These are phyloP conservation scores for Hygrocybe coccinea DNA, from an alignment of 768 basidiomycete genomes.

Conservation along the genomic window DNA sequence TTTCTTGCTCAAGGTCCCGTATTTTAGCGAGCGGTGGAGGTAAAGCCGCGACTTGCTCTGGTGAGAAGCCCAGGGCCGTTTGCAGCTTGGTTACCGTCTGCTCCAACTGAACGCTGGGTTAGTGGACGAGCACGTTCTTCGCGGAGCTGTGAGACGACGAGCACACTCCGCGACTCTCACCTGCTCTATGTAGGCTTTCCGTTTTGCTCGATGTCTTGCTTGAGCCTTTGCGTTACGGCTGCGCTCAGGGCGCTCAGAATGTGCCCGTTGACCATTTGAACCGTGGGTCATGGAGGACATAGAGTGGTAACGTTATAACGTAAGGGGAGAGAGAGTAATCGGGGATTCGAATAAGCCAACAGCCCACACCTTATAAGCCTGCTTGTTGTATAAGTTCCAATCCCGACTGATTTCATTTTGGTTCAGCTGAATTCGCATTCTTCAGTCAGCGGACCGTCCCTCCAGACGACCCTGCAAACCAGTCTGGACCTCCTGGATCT, in stretches of 20 bases:
- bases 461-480: constrained; percentile 37
- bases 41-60: constrained; percentile 69
- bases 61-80: constrained; percentile 62
- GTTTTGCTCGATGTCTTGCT: constrained; percentile 84
- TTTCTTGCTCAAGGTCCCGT: constrained; percentile 80
- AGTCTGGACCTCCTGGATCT: constrained; percentile 21
- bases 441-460: constrained; percentile 39
- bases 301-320: constrained; percentile 39
- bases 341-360: constrained; percentile 7
- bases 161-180: constrained; percentile 34
- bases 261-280: constrained; percentile 41
- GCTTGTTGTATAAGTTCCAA: constrained; percentile 2
- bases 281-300: constrained; percentile 52
- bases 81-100: constrained; percentile 83
- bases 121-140: background rate
- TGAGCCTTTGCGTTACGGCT: constrained; percentile 87
- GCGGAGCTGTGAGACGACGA: constrained; percentile 4
- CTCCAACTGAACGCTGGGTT: constrained; percentile 52
- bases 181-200: constrained; percentile 91
- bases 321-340: constrained; percentile 48
- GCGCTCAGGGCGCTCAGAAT: constrained; percentile 68
- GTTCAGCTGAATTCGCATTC: constrained; percentile 38
- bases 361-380: constrained; percentile 9
- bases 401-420: constrained; percentile 3
- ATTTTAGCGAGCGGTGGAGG: constrained; percentile 72